These are phyloP conservation scores for Aspergillus affinis DNA, from an alignment of 495 filamentous ascomycete species.

Conservation along the genomic window DNA sequence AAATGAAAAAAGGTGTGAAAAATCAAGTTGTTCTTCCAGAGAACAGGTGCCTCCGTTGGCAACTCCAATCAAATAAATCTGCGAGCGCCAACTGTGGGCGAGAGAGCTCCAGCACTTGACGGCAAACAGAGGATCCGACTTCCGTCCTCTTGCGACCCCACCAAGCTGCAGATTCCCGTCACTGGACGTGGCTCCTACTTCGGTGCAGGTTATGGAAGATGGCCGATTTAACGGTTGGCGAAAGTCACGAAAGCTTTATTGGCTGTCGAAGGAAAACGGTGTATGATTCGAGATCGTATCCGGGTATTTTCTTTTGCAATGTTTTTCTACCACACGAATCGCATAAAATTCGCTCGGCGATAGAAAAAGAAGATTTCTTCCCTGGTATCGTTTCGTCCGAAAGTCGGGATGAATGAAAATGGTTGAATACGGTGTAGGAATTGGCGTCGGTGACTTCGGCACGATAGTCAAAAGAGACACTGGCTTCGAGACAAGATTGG, in stretches of 20 bases:
- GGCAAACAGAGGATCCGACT: conserved; percentile 27
- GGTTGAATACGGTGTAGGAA: conserved; percentile 1
- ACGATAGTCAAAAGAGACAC: neutral
- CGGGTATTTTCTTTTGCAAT: conserved; percentile 6
- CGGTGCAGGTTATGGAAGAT: conserved; percentile 6
- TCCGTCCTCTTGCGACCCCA: conserved; percentile 35
- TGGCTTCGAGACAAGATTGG: neutral
- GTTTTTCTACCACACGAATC: conserved; percentile 29
- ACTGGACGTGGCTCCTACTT: conserved; percentile 26
- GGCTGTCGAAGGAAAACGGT: neutral
- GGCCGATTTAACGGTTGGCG: conserved; percentile 7
- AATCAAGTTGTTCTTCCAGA: conserved; percentile 28
- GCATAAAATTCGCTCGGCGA: conserved; percentile 20
- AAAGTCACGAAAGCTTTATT: conserved; percentile 7
- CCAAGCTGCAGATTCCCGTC: conserved; percentile 31
- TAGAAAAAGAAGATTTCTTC: neutral
- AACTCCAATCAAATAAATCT: conserved; percentile 25
- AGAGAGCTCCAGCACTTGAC: conserved; percentile 31
- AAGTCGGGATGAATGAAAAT: conserved; percentile 8
- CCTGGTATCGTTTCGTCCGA: conserved; percentile 2
- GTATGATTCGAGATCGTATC: neutral
- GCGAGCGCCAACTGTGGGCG: conserved; percentile 23
- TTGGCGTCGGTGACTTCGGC: neutral
- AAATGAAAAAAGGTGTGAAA: conserved; percentile 11
- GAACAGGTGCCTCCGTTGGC: conserved; percentile 26